These are phyloP conservation scores for Hibiscus tridactylites DNA, from an alignment of 345 rosid species.

Conservation along the genomic window DNA sequence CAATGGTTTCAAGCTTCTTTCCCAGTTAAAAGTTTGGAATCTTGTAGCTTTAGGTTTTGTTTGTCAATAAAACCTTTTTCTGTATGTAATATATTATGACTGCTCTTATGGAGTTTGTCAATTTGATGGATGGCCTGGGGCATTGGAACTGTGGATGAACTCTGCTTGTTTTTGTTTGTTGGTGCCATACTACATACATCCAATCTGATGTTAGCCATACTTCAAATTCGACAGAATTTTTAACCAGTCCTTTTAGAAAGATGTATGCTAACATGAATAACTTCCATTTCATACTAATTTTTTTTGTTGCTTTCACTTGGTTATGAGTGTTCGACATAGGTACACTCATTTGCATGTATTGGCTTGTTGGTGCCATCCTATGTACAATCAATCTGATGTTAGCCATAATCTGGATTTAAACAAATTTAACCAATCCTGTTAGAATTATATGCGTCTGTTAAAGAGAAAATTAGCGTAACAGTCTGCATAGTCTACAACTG, in stretches of 20 bases:
- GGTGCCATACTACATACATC: not conserved
- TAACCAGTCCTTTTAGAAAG: not conserved
- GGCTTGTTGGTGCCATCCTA: not conserved
- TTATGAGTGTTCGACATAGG: not conserved
- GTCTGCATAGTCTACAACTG: not conserved
- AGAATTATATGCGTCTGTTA: not conserved
- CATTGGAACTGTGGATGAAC: not conserved
- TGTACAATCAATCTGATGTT: not conserved
- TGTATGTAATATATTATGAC: not conserved
- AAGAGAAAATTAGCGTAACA: not conserved
- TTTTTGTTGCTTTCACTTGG: not conserved
- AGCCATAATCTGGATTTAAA: not conserved
- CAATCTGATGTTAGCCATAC: not conserved
- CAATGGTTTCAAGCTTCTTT: not conserved
- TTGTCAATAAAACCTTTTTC: not conserved
- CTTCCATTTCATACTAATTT: not conserved
- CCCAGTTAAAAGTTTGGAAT: not conserved
- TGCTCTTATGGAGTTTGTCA: not conserved
- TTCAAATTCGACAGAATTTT: not conserved
- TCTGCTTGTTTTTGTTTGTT: conserved; percentile 1
- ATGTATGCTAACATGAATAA: not conserved
- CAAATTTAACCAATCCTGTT: not conserved
- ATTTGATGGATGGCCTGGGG: not conserved
- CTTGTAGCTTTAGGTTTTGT: not conserved
- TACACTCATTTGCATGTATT: not conserved